Evolutionary conservation across 805 yeast species (phyloP).

Genomic region (Torulaspora maleeae): DNA sequence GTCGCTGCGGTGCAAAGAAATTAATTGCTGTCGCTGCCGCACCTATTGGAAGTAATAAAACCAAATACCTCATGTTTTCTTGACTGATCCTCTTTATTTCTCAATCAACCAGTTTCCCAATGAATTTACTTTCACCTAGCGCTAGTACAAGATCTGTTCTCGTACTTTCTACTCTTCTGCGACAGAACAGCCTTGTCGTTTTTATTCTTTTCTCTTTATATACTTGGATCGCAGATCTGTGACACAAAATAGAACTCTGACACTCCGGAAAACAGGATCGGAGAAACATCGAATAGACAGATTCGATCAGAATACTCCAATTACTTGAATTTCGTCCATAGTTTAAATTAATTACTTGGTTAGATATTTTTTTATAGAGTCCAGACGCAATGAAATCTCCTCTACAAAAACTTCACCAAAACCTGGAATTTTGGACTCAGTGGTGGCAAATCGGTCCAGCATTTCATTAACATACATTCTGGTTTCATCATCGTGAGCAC

Average conservation of each 20-base stretch:
- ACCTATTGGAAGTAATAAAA: constrained; percentile 5
- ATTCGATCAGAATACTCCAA: background rate
- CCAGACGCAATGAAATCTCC: constrained; percentile 47
- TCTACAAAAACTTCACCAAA: constrained; percentile 61
- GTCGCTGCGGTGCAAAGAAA: background rate
- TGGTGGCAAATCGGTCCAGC: constrained; percentile 38
- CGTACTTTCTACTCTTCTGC: background rate
- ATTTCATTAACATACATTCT: constrained; percentile 43
- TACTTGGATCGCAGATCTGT: background rate
- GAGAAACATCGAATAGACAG: background rate
- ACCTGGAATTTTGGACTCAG: constrained; percentile 57
- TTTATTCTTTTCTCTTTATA: background rate
- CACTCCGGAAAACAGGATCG: background rate
- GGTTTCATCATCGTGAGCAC: constrained; percentile 52
- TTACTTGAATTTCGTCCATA: background rate
- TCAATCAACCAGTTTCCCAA: background rate
- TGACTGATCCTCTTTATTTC: background rate
- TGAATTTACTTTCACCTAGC: no score
- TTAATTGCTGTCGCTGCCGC: constrained; percentile 6
- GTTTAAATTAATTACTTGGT: constrained; percentile 7
- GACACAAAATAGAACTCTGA: constrained; percentile 1
- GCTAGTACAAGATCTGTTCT: no score
- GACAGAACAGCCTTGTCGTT: background rate
- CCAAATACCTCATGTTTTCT: constrained; percentile 4
- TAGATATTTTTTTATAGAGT: constrained; percentile 24